These are phyloP conservation scores for Talaromyces proteolyticus DNA, from an alignment of 495 filamentous ascomycete species.

Conservation along the genomic window DNA sequence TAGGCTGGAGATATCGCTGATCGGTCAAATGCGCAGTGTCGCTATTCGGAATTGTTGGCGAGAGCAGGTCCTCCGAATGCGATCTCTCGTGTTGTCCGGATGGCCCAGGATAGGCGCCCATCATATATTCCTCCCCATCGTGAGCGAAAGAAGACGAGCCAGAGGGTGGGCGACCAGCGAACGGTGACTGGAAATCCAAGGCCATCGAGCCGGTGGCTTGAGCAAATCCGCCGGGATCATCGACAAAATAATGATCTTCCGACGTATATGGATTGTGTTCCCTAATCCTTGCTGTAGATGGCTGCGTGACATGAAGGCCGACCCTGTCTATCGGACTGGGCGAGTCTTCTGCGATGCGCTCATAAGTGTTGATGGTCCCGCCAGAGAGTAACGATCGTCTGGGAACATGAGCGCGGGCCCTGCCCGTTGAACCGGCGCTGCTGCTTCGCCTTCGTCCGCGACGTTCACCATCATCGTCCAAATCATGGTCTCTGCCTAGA, in stretches of 20 bases:
- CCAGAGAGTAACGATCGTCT: slow-evolving; percentile 31
- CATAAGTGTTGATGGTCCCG: slow-evolving; percentile 36
- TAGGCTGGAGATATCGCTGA: slow-evolving; percentile 55
- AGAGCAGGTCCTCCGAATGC: slow-evolving; percentile 44
- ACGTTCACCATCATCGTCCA: slow-evolving; percentile 16
- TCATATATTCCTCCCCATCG: slow-evolving; percentile 1
- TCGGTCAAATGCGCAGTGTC: slow-evolving; percentile 66
- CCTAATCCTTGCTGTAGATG: slow-evolving; percentile 24
- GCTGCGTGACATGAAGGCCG: slow-evolving; percentile 12
- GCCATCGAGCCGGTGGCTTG: slow-evolving; percentile 55
- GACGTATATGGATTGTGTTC: slow-evolving; percentile 19
- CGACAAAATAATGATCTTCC: slow-evolving; percentile 26
- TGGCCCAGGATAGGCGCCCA: slow-evolving; percentile 10
- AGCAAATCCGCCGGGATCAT: slow-evolving; percentile 48
- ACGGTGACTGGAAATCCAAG: slow-evolving; percentile 41
- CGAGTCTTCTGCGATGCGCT: slow-evolving; percentile 48
- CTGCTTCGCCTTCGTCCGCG: slow-evolving; percentile 20
- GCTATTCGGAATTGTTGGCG: slow-evolving; percentile 44
- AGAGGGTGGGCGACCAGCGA: slow-evolving; percentile 9
- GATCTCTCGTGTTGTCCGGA: slow-evolving; percentile 9
- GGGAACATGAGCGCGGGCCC: slow-evolving; percentile 17
- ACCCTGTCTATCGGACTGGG: slow-evolving; percentile 31
- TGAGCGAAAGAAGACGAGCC: slow-evolving; percentile 2
- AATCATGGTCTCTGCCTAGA: slow-evolving; percentile 53
- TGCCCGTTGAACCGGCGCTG: slow-evolving; percentile 20